A percentile compares a stretch with the other conserved stretches of the same genome.
Conservation (phyloP, 305 asterid genomes). For the Solanum chacoense region DNA sequence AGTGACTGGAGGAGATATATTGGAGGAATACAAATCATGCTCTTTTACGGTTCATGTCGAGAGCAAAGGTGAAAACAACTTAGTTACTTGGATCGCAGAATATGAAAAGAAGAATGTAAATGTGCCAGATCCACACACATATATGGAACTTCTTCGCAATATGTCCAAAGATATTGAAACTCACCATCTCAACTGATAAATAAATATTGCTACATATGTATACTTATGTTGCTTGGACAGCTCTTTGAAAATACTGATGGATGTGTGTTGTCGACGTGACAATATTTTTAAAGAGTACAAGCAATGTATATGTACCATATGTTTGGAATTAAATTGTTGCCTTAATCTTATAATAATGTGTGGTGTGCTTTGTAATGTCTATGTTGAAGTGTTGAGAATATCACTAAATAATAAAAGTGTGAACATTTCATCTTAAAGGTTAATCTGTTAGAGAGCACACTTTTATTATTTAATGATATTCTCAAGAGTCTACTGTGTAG, state of each 20-base stretch:
- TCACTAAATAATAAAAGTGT: too few species aligned
- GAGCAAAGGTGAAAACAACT: too few species aligned
- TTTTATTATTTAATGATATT: too few species aligned
- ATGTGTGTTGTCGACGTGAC: rapidly evolving
- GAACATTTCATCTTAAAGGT: too few species aligned
- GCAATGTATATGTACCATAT: neutral
- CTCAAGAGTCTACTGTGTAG: too few species aligned
- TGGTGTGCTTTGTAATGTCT: neutral
- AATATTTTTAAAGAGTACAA: neutral
- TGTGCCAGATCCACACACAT: neutral
- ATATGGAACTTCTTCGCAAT: neutral
- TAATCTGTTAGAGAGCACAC: too few species aligned
- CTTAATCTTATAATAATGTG: neutral
- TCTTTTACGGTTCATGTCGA: too few species aligned
- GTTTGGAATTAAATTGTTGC: neutral
- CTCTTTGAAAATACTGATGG: neutral
- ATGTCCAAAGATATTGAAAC: neutral
- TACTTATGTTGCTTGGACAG: too few species aligned
- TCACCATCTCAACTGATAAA: neutral
- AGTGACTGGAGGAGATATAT: too few species aligned
- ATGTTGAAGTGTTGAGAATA: too few species aligned
- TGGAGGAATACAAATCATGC: too few species aligned
- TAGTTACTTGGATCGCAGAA: neutral
- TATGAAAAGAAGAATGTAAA: neutral
- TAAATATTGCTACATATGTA: neutral